Evolutionary conservation across 2,329 filamentous ascomycete genomes (phyloP).

Genomic region (Calonectria pteridis): DNA sequence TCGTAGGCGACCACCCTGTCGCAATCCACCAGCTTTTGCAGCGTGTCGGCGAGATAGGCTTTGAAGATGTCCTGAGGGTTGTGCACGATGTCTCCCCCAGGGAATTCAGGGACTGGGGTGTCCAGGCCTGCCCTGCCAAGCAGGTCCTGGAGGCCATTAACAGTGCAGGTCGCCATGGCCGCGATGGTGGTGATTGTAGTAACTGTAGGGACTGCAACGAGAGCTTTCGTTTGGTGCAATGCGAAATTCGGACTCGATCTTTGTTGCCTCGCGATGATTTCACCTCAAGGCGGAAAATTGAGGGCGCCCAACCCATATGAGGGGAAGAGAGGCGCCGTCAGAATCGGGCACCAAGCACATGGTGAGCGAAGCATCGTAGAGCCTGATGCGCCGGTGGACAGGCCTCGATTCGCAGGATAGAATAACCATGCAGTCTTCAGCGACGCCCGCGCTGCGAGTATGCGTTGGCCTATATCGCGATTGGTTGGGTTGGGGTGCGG

Average conservation of each 20-base stretch:
- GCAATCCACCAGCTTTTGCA: slow-evolving; percentile 37
- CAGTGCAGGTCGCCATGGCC: slow-evolving; percentile 42
- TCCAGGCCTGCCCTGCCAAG: slow-evolving; percentile 39
- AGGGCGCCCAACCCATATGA: slow-evolving; percentile 19
- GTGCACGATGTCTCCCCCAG: slow-evolving; percentile 37
- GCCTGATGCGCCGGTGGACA: neutral
- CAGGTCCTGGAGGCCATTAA: slow-evolving; percentile 34
- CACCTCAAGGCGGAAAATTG: neutral
- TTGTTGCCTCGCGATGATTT: slow-evolving; percentile 3
- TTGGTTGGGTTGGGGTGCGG: slow-evolving; percentile 7
- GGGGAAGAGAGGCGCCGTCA: neutral
- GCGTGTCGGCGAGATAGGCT: slow-evolving; percentile 38
- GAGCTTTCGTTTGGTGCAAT: slow-evolving; percentile 4
- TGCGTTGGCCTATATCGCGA: slow-evolving; percentile 22
- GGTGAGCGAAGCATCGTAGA: slow-evolving; percentile 9
- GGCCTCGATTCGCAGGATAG: slow-evolving; percentile 14
- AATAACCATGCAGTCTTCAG: neutral
- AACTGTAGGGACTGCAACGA: neutral
- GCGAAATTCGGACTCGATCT: neutral
- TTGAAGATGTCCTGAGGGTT: slow-evolving; percentile 45
- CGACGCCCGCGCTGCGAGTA: slow-evolving; percentile 19
- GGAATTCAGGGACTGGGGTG: slow-evolving; percentile 38
- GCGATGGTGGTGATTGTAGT: slow-evolving; percentile 1
- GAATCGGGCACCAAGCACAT: slow-evolving; percentile 26
- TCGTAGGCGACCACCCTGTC: slow-evolving; percentile 41